phyloP scores from a whole-genome alignment of 2,329 filamentous ascomycete genomes.

The Helicocarpus griseus region DNA sequence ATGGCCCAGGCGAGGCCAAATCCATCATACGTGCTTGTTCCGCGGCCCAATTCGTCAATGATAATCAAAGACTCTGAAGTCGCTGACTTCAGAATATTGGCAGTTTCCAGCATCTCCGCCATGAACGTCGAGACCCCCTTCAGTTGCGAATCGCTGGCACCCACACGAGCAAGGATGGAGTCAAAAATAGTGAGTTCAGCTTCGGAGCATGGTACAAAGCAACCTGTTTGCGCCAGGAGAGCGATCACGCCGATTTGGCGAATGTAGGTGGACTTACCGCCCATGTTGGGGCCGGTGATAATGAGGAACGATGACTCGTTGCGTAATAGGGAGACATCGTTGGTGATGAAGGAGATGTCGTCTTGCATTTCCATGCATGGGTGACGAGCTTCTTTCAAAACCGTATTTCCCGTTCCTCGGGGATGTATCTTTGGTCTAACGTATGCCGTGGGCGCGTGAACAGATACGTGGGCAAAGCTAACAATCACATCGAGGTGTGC shows the following conservation, averaged over 20 bases:
- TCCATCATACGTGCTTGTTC: constrained; percentile 95
- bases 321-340: constrained; percentile 75
- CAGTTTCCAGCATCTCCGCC: constrained; percentile 98
- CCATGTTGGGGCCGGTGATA: constrained; percentile 98
- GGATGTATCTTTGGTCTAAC: constrained; percentile 83
- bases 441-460: constrained; percentile 87
- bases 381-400: constrained; percentile 87
- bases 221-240: constrained; percentile 92
- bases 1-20: constrained; percentile 99
- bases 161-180: constrained; percentile 89
- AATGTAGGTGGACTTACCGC: constrained; percentile 96
- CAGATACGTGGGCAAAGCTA: constrained; percentile 82
- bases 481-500: constrained; percentile 94
- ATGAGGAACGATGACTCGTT: constrained; percentile 82
- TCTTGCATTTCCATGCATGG: constrained; percentile 99
- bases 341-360: constrained; percentile 96
- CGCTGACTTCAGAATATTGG: constrained; percentile 95
- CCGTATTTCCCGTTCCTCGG: constrained; percentile 76
- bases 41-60: constrained; percentile 92
- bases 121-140: constrained; percentile 98
- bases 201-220: constrained; percentile 84
- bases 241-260: constrained; percentile 95
- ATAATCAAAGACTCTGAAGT: constrained; percentile 95
- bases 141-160: constrained; percentile 90
- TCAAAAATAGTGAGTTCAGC: constrained; percentile 95